Conservation (phyloP, 2,329 filamentous ascomycete species). For the Fusarium lyarnte region DNA sequence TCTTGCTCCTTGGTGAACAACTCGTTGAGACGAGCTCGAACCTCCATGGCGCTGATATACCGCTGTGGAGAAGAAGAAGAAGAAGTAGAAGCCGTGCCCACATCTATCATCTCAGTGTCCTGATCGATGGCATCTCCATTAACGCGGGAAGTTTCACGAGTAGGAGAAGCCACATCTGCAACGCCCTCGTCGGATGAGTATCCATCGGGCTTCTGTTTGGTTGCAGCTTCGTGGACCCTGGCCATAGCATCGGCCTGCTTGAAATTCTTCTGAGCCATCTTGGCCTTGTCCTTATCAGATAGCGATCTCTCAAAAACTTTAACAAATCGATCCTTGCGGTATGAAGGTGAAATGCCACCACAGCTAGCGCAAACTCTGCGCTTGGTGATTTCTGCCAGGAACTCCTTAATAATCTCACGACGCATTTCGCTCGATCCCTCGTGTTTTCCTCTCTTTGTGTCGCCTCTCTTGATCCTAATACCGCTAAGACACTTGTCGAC, state of each 20-base stretch:
- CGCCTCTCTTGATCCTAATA: conserved; percentile 60
- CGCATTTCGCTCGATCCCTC: conserved; percentile 84
- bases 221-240: conserved; percentile 44
- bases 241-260: conserved; percentile 76
- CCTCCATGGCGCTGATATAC: conserved; percentile 85
- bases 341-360: conserved; percentile 78
- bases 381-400: conserved; percentile 77
- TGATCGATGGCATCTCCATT: conserved; percentile 61
- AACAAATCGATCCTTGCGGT: conserved; percentile 88
- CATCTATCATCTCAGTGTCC: conserved; percentile 49
- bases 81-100: conserved; percentile 24
- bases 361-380: conserved; percentile 75
- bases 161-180: conserved; percentile 69
- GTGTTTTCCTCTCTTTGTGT: conserved; percentile 74
- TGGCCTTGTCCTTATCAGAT: conserved; percentile 75
- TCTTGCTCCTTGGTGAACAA: conserved; percentile 91
- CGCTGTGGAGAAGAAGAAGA: conserved; percentile 60
- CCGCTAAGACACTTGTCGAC: conserved; percentile 76
- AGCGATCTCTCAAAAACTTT: conserved; percentile 93
- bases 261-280: conserved; percentile 77
- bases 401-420: conserved; percentile 80
- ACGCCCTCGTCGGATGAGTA: conserved; percentile 74
- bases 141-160: conserved; percentile 45
- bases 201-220: conserved; percentile 54
- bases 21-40: conserved; percentile 78